Percentiles rank a stretch among this genome's conserved stretches.
Conservation (phyloP, 2,329 filamentous ascomycete genomes). For the Paracamarosporium sp. region DNA sequence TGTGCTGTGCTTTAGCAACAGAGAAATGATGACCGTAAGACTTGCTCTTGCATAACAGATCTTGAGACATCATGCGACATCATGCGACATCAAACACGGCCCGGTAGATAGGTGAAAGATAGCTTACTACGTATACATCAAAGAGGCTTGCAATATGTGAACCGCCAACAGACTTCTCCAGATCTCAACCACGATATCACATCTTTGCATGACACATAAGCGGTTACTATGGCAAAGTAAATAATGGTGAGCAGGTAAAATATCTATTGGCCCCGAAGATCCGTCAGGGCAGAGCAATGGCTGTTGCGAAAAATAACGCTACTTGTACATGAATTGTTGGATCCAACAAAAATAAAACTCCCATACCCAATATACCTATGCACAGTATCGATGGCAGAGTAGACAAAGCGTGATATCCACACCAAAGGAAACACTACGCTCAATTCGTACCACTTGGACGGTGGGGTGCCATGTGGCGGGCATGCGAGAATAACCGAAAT, state of each 20-base stretch:
- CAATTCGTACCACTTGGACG: neutral
- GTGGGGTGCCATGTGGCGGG: neutral
- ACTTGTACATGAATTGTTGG: conserved; percentile 18
- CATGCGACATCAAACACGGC: too few relatives aligned
- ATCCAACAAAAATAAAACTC: neutral
- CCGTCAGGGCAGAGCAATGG: neutral
- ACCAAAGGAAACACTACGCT: neutral
- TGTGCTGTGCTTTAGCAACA: too few relatives aligned
- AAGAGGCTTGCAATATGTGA: too few relatives aligned
- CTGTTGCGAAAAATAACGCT: conserved; percentile 7
- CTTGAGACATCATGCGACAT: too few relatives aligned
- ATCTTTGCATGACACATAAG: too few relatives aligned
- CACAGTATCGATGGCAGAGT: neutral
- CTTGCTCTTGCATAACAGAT: neutral
- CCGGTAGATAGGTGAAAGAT: too few relatives aligned
- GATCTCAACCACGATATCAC: too few relatives aligned
- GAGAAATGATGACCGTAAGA: neutral
- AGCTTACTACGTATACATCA: too few relatives aligned
- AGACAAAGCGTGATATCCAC: neutral
- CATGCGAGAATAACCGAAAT: neutral
- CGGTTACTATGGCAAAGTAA: neutral
- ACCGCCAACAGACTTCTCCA: too few relatives aligned
- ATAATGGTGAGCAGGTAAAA: neutral
- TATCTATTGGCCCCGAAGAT: conserved; percentile 3
- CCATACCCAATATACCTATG: neutral